Base-by-base conservation (phyloP, 768 basidiomycete genomes). In the Tricholoma flavovirens region DNA sequence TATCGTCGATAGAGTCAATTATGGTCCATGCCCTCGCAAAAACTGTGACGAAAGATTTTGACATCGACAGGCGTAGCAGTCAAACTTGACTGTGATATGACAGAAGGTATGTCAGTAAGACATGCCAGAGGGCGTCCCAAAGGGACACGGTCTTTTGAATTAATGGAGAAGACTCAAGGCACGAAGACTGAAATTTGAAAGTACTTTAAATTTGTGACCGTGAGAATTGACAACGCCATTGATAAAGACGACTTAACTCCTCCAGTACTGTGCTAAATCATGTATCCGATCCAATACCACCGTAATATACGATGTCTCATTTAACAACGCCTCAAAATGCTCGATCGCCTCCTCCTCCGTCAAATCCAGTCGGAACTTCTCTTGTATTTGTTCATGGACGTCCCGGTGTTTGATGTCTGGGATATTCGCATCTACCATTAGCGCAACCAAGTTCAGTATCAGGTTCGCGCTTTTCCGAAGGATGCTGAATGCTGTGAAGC, bases 371-470 rank as follows among this genome's bases (percentile, higher is more conserved):
- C 93, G 80, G 73, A 99, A 99, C 73, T 98, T 98, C 66, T 98
- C 96, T 63, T 97, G 93, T 22, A 99, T 86, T 72, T 97, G 86
- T 60, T 87, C 86, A 63, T 89, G 86, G 2, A 91, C 88, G 64
- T 90, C 87, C 15, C 88, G 86, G 61, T 89, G 87, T 69, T 94
- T 93, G 79, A 99, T 96, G 65, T 98, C 96, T 12, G 94, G 94
- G 46, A 99, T 96, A 62, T 96, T 95, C 3, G 94, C 95, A 61
- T 98, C 94, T 8, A 94, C 88, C 97, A 98, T 98, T 52, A 99
- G 81, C 1, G 93, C 88, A 21, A 98, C 92, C 62, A 99, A 75
- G 73, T 98, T 98, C 60, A 98, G 79, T 53, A 99, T 95, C 49
- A 99, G 83, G 75, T 98, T 98, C 40, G 96, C 93, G 66, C 90